phyloP scores from a whole-genome alignment of 305 asterid species.

The Fraxinus sp. region DNA sequence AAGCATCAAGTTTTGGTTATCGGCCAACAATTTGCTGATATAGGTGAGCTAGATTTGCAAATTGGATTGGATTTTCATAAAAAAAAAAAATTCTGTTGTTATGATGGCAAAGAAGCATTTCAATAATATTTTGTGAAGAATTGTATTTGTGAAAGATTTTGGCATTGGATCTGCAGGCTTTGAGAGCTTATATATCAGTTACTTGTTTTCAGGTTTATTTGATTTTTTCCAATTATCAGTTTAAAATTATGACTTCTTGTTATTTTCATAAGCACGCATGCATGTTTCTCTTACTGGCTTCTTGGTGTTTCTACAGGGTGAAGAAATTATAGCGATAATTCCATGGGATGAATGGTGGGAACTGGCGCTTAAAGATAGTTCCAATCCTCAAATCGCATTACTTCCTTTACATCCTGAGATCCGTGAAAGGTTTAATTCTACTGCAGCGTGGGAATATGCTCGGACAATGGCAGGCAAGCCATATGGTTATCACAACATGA shows the following conservation, averaged over 20 bases:
- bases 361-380: constrained; percentile 69
- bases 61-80: background rate
- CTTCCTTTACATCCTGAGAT: constrained; percentile 86
- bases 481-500: constrained; percentile 98
- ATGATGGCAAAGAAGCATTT: background rate
- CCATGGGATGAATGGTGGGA: constrained; percentile 99
- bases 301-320: constrained; percentile 56
- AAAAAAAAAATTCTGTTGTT: background rate
- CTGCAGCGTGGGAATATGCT: constrained; percentile 95
- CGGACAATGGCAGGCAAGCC: constrained; percentile 93
- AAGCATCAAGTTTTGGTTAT: background rate
- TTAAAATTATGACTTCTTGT: background rate
- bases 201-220: background rate
- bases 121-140: background rate
- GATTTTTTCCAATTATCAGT: background rate
- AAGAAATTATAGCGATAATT: constrained; percentile 76
- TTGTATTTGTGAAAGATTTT: background rate
- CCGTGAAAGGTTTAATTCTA: constrained; percentile 66
- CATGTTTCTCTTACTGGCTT: constrained; percentile 21
- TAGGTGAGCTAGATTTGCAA: background rate
- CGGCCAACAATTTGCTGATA: background rate
- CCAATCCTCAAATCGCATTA: constrained; percentile 91
- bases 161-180: background rate
- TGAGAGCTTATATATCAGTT: background rate
- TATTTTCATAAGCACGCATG: constrained; percentile 7